Percentiles rank a stretch among this genome's conserved stretches.
Conservation (phyloP, 225 moss, liverwort and hornwort genomes). For the Polytrichum formosum region DNA sequence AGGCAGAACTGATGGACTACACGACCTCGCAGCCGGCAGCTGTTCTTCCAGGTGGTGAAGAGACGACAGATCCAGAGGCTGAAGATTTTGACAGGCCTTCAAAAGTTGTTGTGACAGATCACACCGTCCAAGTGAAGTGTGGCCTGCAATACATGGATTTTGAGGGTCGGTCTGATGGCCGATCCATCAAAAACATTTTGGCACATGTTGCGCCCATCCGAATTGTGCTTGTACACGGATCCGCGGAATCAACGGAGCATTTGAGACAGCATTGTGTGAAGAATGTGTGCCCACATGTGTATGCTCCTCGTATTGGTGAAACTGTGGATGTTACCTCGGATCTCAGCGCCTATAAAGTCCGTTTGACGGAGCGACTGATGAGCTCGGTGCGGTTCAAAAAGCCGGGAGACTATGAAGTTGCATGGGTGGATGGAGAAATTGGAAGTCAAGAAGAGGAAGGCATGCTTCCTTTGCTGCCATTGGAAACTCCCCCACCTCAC, state of each 20-base stretch:
- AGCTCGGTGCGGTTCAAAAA: conserved; percentile 98
- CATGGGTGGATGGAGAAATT: conserved; percentile 99
- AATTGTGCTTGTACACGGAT: conserved; percentile 95
- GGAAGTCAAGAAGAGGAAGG: conserved; percentile 83
- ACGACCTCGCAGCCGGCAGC: conserved; percentile 58
- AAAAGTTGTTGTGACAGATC: conserved; percentile 82
- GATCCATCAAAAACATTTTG: conserved; percentile 91
- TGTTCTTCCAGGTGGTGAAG: conserved; percentile 54
- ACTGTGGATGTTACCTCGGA: conserved; percentile 96
- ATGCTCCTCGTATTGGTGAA: conserved; percentile 90
- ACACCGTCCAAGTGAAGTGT: conserved; percentile 93
- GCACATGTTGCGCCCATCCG: conserved; percentile 89
- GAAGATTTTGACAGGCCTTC: conserved; percentile 91
- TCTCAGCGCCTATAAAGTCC: conserved; percentile 92
- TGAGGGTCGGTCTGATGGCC: conserved; percentile 98
- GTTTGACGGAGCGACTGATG: conserved; percentile 94
- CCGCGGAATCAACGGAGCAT: conserved; percentile 98
- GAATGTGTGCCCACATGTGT: conserved; percentile 90
- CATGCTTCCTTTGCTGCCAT: conserved; percentile 78
- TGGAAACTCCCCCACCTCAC: conserved; percentile 78
- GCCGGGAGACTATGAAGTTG: conserved; percentile 96
- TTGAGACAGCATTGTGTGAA: conserved; percentile 92
- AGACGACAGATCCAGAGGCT: conserved; percentile 69
- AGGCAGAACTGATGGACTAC: conserved; percentile 76
- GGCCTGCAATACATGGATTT: conserved; percentile 87